Percentiles rank a stretch among this genome's conserved stretches.
Conservation (phyloP, 768 basidiomycete genomes). For the Kwoniella mangroviensis region DNA sequence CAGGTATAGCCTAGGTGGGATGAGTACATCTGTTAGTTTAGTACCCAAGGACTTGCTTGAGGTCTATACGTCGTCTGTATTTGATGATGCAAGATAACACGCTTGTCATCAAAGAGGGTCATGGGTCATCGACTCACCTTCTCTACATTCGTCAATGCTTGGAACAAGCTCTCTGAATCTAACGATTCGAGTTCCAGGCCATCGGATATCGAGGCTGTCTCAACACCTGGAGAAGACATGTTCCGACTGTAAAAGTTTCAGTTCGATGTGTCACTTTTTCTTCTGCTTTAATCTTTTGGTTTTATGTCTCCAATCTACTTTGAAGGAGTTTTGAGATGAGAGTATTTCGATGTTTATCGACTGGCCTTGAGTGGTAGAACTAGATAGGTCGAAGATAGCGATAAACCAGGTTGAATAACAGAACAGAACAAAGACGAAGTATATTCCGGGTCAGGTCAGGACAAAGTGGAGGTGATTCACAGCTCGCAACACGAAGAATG, state of each 20-base stretch:
- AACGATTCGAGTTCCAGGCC: constrained; percentile 40
- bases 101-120: not conserved
- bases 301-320: no score
- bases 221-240: constrained; percentile 11
- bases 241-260: not conserved
- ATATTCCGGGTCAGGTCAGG: not conserved
- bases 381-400: no score
- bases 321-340: no score
- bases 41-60: not conserved
- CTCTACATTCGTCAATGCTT: constrained; percentile 45
- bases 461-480: not conserved
- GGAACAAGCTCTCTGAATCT: constrained; percentile 42
- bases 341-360: no score
- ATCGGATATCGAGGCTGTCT: constrained; percentile 17
- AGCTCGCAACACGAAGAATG: not conserved
- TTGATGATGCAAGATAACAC: no score
- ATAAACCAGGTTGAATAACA: not conserved
- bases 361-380: no score
- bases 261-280: no score
- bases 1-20: constrained; percentile 40
- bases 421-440: not conserved
- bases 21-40: not conserved
- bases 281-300: no score
- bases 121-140: constrained; percentile 29
- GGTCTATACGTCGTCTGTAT: not conserved